Evolutionary conservation across 2,329 filamentous ascomycete genomes (phyloP).

Genomic region (Decorospora gaudefroyi): DNA sequence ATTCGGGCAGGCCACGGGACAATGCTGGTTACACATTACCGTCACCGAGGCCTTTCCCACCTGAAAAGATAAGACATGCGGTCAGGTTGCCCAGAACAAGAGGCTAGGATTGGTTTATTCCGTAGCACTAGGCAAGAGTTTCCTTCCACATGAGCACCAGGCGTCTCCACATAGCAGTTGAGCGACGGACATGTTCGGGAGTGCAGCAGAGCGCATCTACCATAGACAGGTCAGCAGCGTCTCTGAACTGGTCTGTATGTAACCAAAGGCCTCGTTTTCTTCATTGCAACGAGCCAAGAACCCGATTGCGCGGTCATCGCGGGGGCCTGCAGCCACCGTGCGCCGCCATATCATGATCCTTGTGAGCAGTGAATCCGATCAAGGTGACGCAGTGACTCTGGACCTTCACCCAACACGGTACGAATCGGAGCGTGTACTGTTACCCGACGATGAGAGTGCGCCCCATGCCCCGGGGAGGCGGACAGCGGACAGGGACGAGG

Average conservation of each 20-base stretch:
- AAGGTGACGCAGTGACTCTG: conserved; percentile 29
- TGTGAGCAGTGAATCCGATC: conserved; percentile 22
- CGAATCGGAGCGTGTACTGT: conserved; percentile 14
- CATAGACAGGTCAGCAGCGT: conserved; percentile 29
- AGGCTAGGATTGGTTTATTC: conserved; percentile 29
- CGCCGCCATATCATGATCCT: conserved; percentile 22
- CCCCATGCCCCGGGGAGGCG: too few relatives aligned
- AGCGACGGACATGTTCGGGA: conserved; percentile 45
- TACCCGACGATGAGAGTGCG: conserved; percentile 9
- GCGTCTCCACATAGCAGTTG: conserved; percentile 35
- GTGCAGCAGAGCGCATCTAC: conserved; percentile 26
- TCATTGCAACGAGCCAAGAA: conserved; percentile 35
- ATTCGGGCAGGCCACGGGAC: conserved; percentile 36
- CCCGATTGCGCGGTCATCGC: conserved; percentile 37
- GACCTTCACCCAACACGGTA: conserved; percentile 12
- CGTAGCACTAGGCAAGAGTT: conserved; percentile 42
- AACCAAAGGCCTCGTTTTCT: conserved; percentile 46
- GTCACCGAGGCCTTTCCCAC: conserved; percentile 37
- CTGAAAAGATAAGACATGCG: conserved; percentile 46
- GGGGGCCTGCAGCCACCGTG: conserved; percentile 30
- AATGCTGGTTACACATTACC: conserved; percentile 39
- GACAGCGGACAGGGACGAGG: conserved; percentile 38
- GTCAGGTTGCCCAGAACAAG: conserved; percentile 27
- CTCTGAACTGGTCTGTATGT: conserved; percentile 32
- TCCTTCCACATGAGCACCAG: conserved; percentile 31